phyloP scores from a whole-genome alignment of 441 rosid genomes.

The Daphne laureola region DNA sequence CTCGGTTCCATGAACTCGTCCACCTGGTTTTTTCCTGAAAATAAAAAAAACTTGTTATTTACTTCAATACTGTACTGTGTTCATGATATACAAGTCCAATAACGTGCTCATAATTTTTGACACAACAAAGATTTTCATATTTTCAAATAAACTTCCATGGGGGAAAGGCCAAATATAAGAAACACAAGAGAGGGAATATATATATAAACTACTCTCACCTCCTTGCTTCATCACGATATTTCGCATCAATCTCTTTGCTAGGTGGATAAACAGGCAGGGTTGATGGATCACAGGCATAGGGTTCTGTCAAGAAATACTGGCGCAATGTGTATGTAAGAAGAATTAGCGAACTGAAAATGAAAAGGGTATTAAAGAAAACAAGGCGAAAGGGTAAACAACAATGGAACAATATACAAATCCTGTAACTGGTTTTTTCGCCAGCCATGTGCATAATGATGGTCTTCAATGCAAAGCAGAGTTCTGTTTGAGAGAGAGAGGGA shows the following conservation, averaged over 20 bases:
- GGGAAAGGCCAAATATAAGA: no score
- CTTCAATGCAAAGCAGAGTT: no score
- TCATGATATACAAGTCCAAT: no score
- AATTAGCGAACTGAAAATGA: neutral
- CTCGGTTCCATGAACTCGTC: conserved; percentile 50
- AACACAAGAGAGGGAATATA: neutral
- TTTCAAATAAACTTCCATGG: no score
- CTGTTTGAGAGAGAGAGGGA: no score
- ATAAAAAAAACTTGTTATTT: neutral
- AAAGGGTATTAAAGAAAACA: no score
- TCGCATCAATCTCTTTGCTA: conserved; percentile 82
- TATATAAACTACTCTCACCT: conserved; percentile 44
- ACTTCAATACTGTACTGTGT: no score
- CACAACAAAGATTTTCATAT: no score
- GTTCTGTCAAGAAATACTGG: conserved; percentile 48
- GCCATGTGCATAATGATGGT: no score
- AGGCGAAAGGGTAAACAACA: no score
- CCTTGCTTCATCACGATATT: conserved; percentile 55
- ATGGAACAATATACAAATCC: neutral
- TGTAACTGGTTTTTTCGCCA: no score
- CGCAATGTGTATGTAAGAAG: neutral
- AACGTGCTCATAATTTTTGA: no score
- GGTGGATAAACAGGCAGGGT: conserved; percentile 73
- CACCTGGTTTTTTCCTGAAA: conserved; percentile 48
- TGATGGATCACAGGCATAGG: conserved; percentile 81